Conservation (phyloP, 192 early-diverging fungal genomes). For the Obelidium mucronatum region DNA sequence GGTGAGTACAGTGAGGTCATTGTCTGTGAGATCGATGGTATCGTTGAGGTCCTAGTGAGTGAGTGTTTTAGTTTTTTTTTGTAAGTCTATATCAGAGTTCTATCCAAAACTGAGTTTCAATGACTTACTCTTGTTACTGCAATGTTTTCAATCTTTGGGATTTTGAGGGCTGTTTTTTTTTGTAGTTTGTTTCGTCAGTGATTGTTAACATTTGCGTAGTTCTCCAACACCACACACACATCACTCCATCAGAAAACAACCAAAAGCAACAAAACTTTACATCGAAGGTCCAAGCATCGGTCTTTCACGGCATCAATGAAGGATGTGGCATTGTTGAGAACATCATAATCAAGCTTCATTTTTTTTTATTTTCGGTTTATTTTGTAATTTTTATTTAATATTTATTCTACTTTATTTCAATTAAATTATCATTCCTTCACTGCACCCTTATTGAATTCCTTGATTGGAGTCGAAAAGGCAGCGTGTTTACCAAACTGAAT, state of each 20-base stretch:
- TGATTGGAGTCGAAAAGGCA: slow-evolving; percentile 56
- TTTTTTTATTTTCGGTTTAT: neutral
- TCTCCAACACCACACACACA: slow-evolving; percentile 19
- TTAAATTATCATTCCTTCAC: slow-evolving; percentile 50
- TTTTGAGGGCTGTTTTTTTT: slow-evolving; percentile 73
- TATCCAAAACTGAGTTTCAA: neutral
- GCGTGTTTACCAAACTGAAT: slow-evolving; percentile 54
- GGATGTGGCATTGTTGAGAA: slow-evolving; percentile 51
- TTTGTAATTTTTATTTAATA: too few relatives aligned
- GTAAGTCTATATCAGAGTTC: neutral
- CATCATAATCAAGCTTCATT: slow-evolving; percentile 61
- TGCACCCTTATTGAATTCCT: slow-evolving; percentile 48
- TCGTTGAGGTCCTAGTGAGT: slow-evolving; percentile 77
- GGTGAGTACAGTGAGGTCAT: slow-evolving; percentile 83
- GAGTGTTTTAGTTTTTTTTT: neutral
- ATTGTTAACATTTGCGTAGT: slow-evolving; percentile 9
- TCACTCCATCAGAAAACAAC: neutral
- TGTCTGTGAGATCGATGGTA: slow-evolving; percentile 91
- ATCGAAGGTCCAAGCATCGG: slow-evolving; percentile 88
- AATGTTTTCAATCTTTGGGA: slow-evolving; percentile 93
- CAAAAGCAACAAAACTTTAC: slow-evolving; percentile 65
- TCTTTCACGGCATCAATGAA: slow-evolving; percentile 90
- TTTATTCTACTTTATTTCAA: too few relatives aligned
- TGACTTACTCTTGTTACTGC: slow-evolving; percentile 83
- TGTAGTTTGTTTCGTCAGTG: neutral